Evolutionary conservation across 1,284 basidiomycete species (phyloP).

Genomic region (Ustilago trichophora): DNA sequence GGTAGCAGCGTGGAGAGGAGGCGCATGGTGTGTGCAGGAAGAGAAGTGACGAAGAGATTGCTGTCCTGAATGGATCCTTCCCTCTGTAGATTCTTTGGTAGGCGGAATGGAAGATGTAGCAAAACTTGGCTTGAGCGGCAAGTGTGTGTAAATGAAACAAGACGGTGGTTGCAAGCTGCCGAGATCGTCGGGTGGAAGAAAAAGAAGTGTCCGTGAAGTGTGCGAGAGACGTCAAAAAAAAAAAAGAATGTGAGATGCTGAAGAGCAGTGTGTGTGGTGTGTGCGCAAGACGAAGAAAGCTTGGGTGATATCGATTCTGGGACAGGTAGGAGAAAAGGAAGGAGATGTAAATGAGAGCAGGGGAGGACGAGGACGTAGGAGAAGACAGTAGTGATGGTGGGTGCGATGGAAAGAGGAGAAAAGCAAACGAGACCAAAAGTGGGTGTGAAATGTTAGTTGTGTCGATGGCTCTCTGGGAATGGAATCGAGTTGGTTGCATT

Average conservation of each 20-base stretch:
- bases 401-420: too few relatives aligned
- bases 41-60: too few relatives aligned
- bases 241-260: slow-evolving; percentile 41
- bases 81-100: too few relatives aligned
- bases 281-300: background rate
- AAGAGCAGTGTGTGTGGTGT: slow-evolving; percentile 43
- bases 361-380: slow-evolving; percentile 1
- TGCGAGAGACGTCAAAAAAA: too few relatives aligned
- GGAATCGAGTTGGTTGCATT: slow-evolving; percentile 6
- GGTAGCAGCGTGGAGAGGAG: slow-evolving; percentile 12
- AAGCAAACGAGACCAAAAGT: too few relatives aligned
- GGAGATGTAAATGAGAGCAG: background rate
- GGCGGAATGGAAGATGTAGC: too few relatives aligned
- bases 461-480: too few relatives aligned
- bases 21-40: slow-evolving; percentile 22
- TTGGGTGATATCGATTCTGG: background rate
- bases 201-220: background rate
- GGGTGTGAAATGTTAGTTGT: too few relatives aligned
- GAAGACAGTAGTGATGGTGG: slow-evolving; percentile 1
- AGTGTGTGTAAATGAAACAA: slow-evolving; percentile 1
- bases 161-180: too few relatives aligned
- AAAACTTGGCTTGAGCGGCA: too few relatives aligned
- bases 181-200: too few relatives aligned
- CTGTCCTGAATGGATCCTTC: too few relatives aligned
- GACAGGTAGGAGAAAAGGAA: background rate